A percentile compares a stretch with the other conserved stretches of the same genome.
Conservation (phyloP, 2,329 filamentous ascomycete genomes). For the Diaporthe velutina region DNA sequence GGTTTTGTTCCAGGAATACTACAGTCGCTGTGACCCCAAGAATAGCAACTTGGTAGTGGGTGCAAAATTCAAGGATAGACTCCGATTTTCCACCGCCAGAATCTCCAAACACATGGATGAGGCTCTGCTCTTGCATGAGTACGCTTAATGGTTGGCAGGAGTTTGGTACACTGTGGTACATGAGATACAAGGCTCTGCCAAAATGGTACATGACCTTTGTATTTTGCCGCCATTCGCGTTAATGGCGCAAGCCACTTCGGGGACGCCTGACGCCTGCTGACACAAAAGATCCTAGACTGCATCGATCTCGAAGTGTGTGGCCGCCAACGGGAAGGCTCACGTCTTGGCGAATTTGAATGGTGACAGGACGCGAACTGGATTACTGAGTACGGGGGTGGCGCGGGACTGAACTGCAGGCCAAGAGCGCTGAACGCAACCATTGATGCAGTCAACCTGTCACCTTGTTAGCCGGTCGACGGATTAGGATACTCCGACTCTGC, state of each 20-base stretch:
- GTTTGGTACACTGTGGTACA: not conserved
- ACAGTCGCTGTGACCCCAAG: not conserved
- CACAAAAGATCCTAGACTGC: not conserved
- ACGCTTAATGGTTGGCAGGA: not conserved
- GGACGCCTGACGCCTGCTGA: not conserved
- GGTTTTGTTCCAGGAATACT: not conserved
- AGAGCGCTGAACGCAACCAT: not conserved
- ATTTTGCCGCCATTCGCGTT: not conserved
- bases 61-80: not conserved
- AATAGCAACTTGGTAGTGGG: not conserved
- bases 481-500: not conserved
- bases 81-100: not conserved
- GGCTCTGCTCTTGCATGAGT: not conserved
- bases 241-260: not conserved
- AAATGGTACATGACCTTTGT: not conserved
- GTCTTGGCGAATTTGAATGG: not conserved
- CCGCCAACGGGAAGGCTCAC: not conserved
- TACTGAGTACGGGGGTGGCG: not conserved
- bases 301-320: not conserved
- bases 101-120: not conserved
- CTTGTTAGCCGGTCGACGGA: not conserved
- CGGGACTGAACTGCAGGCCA: not conserved
- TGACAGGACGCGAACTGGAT: not conserved
- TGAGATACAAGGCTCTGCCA: not conserved
- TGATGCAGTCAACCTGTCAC: not conserved